phyloP scores from a whole-genome alignment of 179 eudicot genomes.

The Beta corolliflora region DNA sequence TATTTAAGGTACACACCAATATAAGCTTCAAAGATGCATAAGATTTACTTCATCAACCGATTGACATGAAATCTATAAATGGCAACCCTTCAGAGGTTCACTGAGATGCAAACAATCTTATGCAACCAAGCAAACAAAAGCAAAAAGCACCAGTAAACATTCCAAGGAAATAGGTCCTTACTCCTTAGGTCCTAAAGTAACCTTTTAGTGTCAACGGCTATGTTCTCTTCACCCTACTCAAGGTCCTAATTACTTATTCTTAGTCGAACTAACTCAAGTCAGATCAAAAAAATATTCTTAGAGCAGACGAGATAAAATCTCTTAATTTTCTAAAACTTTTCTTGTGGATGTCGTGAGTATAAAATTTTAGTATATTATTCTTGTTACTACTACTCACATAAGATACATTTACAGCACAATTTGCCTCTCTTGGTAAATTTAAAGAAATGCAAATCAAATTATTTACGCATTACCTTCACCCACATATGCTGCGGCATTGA shows the following conservation, averaged over 20 bases:
- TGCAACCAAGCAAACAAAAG: not conserved
- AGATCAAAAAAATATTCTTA: not conserved
- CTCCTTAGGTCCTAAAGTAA: not conserved
- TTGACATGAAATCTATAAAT: not conserved
- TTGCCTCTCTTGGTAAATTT: not conserved
- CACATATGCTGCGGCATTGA: constrained; percentile 89
- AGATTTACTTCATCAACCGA: not conserved
- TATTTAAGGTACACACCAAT: not conserved
- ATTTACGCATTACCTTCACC: constrained; percentile 61
- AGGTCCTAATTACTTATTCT: not conserved
- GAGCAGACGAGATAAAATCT: not conserved
- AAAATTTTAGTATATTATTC: not conserved
- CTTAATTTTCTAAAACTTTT: not conserved
- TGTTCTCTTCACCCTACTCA: not conserved
- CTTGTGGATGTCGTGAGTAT: too few relatives aligned
- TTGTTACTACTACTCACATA: not conserved
- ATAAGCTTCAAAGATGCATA: not conserved
- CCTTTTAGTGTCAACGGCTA: not conserved
- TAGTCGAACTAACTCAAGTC: not conserved
- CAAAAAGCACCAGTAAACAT: not conserved
- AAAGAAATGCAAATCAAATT: not conserved
- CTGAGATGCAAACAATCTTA: not conserved
- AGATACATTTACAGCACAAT: not conserved
- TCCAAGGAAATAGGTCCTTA: not conserved
- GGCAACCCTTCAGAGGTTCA: not conserved